Evolutionary conservation across 2,329 filamentous ascomycete species (phyloP).

Genomic region (Tolypocladium nubicola): DNA sequence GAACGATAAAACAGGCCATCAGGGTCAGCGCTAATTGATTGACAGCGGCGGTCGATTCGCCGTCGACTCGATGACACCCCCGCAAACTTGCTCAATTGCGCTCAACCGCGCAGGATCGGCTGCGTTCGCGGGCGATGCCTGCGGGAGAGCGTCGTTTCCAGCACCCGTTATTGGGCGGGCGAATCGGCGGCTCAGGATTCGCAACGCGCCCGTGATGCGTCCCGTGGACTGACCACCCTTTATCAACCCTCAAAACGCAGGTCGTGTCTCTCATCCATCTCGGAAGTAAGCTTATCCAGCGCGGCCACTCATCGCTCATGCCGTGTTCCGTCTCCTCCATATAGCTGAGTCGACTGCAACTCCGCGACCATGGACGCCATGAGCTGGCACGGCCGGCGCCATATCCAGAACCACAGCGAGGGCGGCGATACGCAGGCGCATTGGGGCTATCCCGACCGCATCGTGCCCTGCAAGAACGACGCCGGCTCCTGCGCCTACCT

Average conservation of each 20-base stretch:
- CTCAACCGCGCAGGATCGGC: conserved; percentile 11
- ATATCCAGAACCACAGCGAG: conserved; percentile 31
- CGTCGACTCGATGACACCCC: conserved; percentile 2
- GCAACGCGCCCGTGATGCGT: neutral
- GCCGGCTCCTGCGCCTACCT: conserved; percentile 38
- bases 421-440: conserved; percentile 26
- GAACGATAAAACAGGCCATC: neutral
- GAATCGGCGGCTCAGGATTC: neutral
- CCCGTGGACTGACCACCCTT: no score
- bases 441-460: conserved; percentile 37
- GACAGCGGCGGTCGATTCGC: neutral
- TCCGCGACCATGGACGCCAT: neutral
- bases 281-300: neutral
- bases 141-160: neutral
- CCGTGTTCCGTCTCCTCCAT: neutral
- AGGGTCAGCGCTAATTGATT: neutral
- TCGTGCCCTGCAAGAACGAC: conserved; percentile 34
- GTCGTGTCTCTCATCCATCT: neutral
- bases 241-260: neutral
- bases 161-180: neutral
- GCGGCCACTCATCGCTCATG: neutral
- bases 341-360: neutral
- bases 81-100: conserved; percentile 26
- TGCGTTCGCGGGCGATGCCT: neutral
- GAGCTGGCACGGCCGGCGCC: conserved; percentile 14